These are phyloP conservation scores for Synchytrium microbalum DNA, from an alignment of 371 early-diverging fungal species.

Conservation along the genomic window DNA sequence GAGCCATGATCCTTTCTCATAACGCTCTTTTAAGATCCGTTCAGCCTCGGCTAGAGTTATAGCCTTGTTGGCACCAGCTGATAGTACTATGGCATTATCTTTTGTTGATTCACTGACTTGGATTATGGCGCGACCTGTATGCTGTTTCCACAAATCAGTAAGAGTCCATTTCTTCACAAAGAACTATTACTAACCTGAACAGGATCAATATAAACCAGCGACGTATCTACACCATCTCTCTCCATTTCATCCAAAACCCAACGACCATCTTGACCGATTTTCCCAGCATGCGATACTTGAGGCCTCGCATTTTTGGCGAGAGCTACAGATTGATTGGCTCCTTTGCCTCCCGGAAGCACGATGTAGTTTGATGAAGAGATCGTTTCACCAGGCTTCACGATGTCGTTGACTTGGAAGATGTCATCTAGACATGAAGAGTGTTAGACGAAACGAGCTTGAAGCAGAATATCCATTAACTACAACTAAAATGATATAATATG, in stretches of 20 bases:
- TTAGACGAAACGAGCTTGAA: too few relatives aligned
- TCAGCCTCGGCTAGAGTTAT: not conserved
- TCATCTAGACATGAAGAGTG: not conserved
- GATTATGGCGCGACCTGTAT: constrained; percentile 82
- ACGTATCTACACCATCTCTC: constrained; percentile 44
- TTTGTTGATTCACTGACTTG: constrained; percentile 59
- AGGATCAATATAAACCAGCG: constrained; percentile 31
- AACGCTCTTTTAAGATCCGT: not conserved
- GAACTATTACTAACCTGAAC: too few relatives aligned
- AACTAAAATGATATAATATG: too few relatives aligned
- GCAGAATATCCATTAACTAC: too few relatives aligned
- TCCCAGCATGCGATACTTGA: constrained; percentile 54
- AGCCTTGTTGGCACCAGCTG: constrained; percentile 64
- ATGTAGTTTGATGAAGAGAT: constrained; percentile 52
- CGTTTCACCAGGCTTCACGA: constrained; percentile 52
- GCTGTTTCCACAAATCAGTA: too few relatives aligned
- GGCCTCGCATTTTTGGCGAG: constrained; percentile 46
- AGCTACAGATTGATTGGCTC: constrained; percentile 77
- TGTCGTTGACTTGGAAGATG: constrained; percentile 4
- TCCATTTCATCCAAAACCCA: constrained; percentile 62
- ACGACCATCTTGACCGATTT: constrained; percentile 74
- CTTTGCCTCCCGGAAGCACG: constrained; percentile 83
- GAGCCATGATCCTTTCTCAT: constrained; percentile 25
- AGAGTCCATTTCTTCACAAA: too few relatives aligned
- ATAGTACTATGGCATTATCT: constrained; percentile 82